phyloP scores from a whole-genome alignment of 2,329 filamentous ascomycete genomes.

The Xylariaceae sp. region DNA sequence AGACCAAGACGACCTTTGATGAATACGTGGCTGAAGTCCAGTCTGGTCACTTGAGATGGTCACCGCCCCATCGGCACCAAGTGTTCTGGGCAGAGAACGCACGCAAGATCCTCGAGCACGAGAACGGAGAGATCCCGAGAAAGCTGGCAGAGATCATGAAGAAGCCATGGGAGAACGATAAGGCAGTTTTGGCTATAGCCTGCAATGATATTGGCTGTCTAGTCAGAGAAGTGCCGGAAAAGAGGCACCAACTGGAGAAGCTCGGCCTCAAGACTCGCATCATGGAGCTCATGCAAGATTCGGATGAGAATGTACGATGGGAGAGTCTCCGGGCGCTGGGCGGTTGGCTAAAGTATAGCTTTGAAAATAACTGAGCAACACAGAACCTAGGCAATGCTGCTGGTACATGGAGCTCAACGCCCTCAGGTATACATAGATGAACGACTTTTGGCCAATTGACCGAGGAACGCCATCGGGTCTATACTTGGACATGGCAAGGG shows the following conservation, averaged over 20 bases:
- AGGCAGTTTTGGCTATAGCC: slow-evolving; percentile 83
- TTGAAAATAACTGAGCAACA: slow-evolving; percentile 37
- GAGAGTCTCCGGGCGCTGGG: slow-evolving; percentile 81
- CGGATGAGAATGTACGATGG: slow-evolving; percentile 85
- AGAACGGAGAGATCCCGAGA: slow-evolving; percentile 71
- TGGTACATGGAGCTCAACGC: too few relatives aligned
- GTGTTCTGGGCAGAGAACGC: slow-evolving; percentile 92
- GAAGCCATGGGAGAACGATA: slow-evolving; percentile 70
- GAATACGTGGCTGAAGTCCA: slow-evolving; percentile 85
- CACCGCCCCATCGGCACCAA: slow-evolving; percentile 78
- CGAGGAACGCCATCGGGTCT: too few relatives aligned
- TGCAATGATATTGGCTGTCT: slow-evolving; percentile 88
- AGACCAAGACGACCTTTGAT: slow-evolving; percentile 72
- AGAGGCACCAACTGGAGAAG: slow-evolving; percentile 72
- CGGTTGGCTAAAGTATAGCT: slow-evolving; percentile 60
- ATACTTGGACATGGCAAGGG: too few relatives aligned
- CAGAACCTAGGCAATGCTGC: neutral
- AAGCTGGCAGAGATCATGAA: slow-evolving; percentile 80
- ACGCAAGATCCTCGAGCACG: slow-evolving; percentile 75
- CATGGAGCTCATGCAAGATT: slow-evolving; percentile 90
- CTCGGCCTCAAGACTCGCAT: slow-evolving; percentile 78
- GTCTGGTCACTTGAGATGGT: slow-evolving; percentile 86
- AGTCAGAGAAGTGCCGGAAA: slow-evolving; percentile 85
- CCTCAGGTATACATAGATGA: too few relatives aligned
- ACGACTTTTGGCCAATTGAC: too few relatives aligned